Base-by-base conservation (phyloP, 2,329 filamentous ascomycete genomes). In the Zelopaecilomyces penicillatus region DNA sequence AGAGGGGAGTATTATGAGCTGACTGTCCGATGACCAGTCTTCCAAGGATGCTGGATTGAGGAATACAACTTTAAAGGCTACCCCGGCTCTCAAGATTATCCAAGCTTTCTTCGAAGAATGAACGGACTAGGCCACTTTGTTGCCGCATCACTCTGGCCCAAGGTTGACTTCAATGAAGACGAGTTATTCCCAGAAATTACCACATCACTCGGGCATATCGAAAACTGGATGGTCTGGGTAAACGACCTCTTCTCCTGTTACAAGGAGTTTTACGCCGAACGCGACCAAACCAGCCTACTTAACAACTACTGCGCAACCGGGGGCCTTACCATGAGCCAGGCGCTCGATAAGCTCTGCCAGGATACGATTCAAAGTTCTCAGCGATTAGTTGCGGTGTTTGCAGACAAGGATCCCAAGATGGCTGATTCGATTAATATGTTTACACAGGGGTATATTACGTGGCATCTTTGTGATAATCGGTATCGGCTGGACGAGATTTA, bases 181-280 rank as follows among this genome's bases (percentile, higher is more conserved):
- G 32, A 37, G 27, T 42, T 47, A 37, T 52, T 52, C 26, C 10
- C 33, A 0, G 52, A 55, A 34, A 50, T 55, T 27, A 51, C 50
- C 27, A 47, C 43, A 4, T 48, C 48, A 29, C 39, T 54, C 26
- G 42, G 48, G 8, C 48, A 51, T 38, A 51, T 55, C 34, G 53
- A 55, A 31, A 48, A 48, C 43, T 51, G 47, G 48, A 50, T 55
- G 48, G 48, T 50, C 2, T 49, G 43, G 44, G 45, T 48, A 34
- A 55, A 54, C 27, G 53, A 55, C 36, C 41, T 55, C 11, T 38
- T 54, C 28, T 55, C 53, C 28, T 54, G 52, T 43, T 55, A 54
- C 45, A 54, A 55, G 43, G 52, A 55, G 38, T 53, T 48, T 32
- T 19, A 19, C 19, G 45, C 42, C 29, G 44, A 43, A 27, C 52